phyloP scores from a whole-genome alignment of 1,284 basidiomycete species.

The Ustilago xerochloae region DNA sequence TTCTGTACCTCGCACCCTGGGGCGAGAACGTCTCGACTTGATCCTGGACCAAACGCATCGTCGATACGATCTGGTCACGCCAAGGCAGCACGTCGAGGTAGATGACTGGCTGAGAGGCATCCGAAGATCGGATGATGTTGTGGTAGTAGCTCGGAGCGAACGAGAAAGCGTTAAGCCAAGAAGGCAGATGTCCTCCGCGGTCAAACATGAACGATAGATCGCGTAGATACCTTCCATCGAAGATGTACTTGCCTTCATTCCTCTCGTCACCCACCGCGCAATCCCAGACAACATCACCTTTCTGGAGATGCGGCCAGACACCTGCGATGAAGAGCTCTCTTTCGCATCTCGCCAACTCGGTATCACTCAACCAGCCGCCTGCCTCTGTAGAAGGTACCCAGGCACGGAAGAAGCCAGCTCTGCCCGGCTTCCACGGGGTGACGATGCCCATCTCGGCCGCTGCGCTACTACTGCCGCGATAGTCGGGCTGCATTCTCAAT shows the following conservation, averaged over 20 bases:
- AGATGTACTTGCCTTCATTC: slow-evolving; percentile 66
- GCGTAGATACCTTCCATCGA: slow-evolving; percentile 66
- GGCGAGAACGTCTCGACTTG: slow-evolving; percentile 67
- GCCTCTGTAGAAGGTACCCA: slow-evolving; percentile 67
- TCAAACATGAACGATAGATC: slow-evolving; percentile 68
- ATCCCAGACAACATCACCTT: slow-evolving; percentile 69
- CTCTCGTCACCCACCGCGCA: slow-evolving; percentile 62
- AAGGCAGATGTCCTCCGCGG: slow-evolving; percentile 68
- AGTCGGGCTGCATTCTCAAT: slow-evolving; percentile 63
- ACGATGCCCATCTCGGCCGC: slow-evolving; percentile 2
- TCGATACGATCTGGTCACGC: slow-evolving; percentile 63
- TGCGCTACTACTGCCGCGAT: background rate
- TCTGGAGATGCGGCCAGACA: slow-evolving; percentile 63
- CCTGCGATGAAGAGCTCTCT: slow-evolving; percentile 66
- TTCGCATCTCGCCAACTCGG: slow-evolving; percentile 61
- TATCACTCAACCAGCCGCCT: slow-evolving; percentile 54
- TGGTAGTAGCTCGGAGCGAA: slow-evolving; percentile 69
- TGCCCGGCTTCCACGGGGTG: slow-evolving; percentile 64
- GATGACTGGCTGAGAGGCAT: slow-evolving; percentile 54
- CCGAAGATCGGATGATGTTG: slow-evolving; percentile 65
- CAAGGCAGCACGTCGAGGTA: slow-evolving; percentile 67
- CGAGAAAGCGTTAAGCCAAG: slow-evolving; percentile 68
- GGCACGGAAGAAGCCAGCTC: slow-evolving; percentile 67
- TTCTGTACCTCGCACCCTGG: slow-evolving; percentile 66
- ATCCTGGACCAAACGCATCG: slow-evolving; percentile 68